Conservation (phyloP, 2,329 filamentous ascomycete genomes). For the Aspergillus viridinutans region DNA sequence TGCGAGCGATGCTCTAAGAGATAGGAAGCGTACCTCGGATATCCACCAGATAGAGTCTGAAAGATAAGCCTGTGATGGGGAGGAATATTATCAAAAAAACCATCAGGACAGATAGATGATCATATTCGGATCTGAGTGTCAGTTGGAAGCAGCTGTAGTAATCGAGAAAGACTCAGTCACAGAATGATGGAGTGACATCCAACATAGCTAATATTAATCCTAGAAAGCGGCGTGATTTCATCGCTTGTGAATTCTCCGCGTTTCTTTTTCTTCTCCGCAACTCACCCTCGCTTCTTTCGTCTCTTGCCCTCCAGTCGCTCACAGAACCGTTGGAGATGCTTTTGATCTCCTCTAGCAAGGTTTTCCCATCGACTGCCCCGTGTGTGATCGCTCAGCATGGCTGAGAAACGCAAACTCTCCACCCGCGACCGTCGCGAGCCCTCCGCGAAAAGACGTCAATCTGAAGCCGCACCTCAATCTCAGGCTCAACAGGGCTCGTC, state of each 20-base stretch:
- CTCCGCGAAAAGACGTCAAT: conserved; percentile 40
- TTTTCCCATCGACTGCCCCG: background rate
- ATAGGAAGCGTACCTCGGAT: background rate
- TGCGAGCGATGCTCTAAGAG: background rate
- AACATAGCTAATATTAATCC: no score
- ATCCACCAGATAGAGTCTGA: background rate
- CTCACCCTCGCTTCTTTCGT: background rate
- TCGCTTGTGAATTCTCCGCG: background rate
- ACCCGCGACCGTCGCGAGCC: conserved; percentile 43
- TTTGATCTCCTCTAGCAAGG: background rate
- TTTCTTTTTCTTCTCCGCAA: background rate
- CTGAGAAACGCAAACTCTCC: conserved; percentile 42
- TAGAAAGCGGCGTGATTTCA: background rate
- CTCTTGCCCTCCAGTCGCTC: background rate
- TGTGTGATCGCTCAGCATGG: conserved; percentile 22
- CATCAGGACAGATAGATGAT: background rate
- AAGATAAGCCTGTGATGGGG: background rate
- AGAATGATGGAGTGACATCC: background rate
- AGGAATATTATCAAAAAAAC: background rate
- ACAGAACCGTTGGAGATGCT: conserved; percentile 3
- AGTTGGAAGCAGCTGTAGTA: background rate
- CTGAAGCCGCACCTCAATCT: conserved; percentile 33
- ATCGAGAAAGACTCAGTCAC: background rate
- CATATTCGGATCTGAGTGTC: background rate
- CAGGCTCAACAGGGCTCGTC: conserved; percentile 21